phyloP scores from a whole-genome alignment of 306 rosid species.

The Cucurbita pepo region DNA sequence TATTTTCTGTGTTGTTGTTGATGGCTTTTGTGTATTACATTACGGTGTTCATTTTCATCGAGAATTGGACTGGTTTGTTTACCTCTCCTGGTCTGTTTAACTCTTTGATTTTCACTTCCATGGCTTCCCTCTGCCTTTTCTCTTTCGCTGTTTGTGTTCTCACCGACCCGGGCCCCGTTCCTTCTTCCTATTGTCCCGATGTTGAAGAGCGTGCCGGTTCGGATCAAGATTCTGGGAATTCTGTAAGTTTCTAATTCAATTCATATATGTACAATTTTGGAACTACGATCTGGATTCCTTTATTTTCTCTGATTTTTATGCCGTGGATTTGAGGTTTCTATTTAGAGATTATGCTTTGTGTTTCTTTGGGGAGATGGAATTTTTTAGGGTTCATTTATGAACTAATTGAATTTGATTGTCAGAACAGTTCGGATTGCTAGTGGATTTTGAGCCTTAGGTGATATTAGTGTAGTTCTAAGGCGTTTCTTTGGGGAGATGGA shows the following conservation, averaged over 20 bases:
- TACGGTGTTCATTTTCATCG: conserved; percentile 54
- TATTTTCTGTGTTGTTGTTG: conserved; percentile 32
- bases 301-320: neutral
- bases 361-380: neutral
- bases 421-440: neutral
- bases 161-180: conserved; percentile 58
- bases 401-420: neutral
- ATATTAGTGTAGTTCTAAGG: neutral
- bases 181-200: conserved; percentile 71
- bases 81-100: conserved; percentile 53
- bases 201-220: conserved; percentile 28
- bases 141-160: conserved; percentile 61
- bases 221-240: conserved; percentile 22
- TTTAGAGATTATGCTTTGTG: neutral
- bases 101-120: conserved; percentile 32
- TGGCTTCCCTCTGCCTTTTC: conserved; percentile 41
- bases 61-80: conserved; percentile 52
- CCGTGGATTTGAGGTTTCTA: neutral
- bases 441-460: neutral
- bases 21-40: conserved; percentile 37
- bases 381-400: neutral
- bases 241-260: conserved; percentile 29
- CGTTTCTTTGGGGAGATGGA: neutral
- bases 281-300: conserved; percentile 1
- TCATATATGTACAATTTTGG: neutral